Conservation (phyloP, 306 rosid genomes). For the Cyclanthera cordifolia region DNA sequence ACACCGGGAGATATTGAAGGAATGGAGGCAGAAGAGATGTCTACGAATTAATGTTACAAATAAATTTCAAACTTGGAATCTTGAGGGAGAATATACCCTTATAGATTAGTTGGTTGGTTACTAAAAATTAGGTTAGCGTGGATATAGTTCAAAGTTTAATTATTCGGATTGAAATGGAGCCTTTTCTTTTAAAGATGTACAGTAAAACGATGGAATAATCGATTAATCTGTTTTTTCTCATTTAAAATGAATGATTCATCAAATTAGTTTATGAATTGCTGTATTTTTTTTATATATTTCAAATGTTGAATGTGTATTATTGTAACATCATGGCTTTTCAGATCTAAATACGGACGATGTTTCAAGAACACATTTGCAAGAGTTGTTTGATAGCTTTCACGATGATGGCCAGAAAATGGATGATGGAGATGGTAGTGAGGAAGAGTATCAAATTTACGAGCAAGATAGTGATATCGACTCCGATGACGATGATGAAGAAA, state of each 20-base stretch:
- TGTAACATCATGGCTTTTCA: constrained; percentile 30
- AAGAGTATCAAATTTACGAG: constrained; percentile 57
- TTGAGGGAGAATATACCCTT: no score
- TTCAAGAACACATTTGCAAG: constrained; percentile 67
- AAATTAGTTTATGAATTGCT: not conserved
- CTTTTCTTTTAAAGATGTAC: not conserved
- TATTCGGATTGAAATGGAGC: not conserved
- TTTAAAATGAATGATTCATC: not conserved
- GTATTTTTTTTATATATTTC: not conserved
- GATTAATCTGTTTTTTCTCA: not conserved
- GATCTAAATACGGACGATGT: constrained; percentile 45
- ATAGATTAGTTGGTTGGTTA: no score
- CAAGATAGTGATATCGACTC: constrained; percentile 43
- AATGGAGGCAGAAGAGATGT: no score
- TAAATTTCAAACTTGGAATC: no score
- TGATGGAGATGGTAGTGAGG: constrained; percentile 32
- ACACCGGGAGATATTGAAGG: no score
- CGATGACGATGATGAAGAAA: constrained; percentile 23
- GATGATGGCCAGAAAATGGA: constrained; percentile 19
- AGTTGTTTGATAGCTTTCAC: constrained; percentile 74
- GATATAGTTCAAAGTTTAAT: not conserved
- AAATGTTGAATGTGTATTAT: constrained; percentile 2
- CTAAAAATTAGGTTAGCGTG: not conserved
- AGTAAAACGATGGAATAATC: not conserved
- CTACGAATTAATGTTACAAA: no score